Base-by-base conservation (phyloP, 768 basidiomycete genomes). In the Cyathus striatus region DNA sequence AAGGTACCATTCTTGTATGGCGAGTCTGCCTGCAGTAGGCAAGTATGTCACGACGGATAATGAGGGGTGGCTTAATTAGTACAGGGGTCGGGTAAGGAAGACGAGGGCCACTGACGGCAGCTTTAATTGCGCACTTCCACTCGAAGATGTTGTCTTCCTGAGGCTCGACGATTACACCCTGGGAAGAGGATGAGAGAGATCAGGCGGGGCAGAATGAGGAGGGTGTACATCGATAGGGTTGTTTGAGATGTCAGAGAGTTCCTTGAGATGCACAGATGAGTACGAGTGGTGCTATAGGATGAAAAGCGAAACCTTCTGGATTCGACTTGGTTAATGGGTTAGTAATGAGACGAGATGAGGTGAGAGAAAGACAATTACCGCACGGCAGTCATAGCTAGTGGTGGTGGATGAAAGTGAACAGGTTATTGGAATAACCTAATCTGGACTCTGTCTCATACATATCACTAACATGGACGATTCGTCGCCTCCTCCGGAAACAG, bases 1-100 rank as follows among this genome's bases (percentile, higher is more conserved):
- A 89, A 92, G 0, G 76, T 87, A 38, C 90, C 90, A 40, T 75
- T 76, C 62, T 83, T 87, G 73, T 92, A 92, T 0, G 90, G 90
- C 22, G 85, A 86, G 50, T 85, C 81, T 36, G 78, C 55, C 89
- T 91, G 49, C 20, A 35, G 43, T 52, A 38, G 41, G 40, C 21
- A 6, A 18, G 22, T 23, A 13, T 4, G 37, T 9, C n/a, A 23
- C 21, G 2, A 22, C 17, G 17, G 40, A 16, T 18, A 35, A 33
- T 42, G 32, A 30, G 26, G 23, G n/a, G n/a, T n/a, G n/a, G n/a
- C n/a, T n/a, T n/a, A n/a, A n/a, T n/a, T n/a, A n/a, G n/a, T n/a
- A n/a, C n/a, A n/a, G n/a, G n/a, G n/a, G n/a, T n/a, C n/a, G n/a
- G n/a, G n/a, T n/a, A n/a, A n/a, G n/a, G n/a, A n/a, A n/a, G n/a